Evolutionary conservation across 495 filamentous ascomycete species (phyloP).

Genomic region (Penicillium dipodomyicola): DNA sequence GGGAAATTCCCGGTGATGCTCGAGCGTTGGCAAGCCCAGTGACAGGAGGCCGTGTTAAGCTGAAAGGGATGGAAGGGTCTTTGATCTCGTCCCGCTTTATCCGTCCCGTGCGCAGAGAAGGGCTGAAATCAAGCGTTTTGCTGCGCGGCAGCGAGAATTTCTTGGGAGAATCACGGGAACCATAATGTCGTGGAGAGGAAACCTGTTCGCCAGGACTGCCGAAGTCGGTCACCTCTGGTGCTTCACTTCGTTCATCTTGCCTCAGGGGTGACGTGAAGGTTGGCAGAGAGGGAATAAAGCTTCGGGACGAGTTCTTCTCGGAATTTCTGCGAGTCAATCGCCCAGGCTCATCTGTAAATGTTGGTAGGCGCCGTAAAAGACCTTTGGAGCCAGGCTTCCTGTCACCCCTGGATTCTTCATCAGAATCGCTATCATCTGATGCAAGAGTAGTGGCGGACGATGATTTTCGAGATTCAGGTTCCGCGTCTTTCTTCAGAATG

Average conservation of each 20-base stretch:
- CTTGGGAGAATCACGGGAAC: slow-evolving; percentile 13
- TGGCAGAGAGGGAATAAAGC: slow-evolving; percentile 44
- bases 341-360: slow-evolving; percentile 35
- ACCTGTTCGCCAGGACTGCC: slow-evolving; percentile 17
- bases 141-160: slow-evolving; percentile 17
- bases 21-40: slow-evolving; percentile 48
- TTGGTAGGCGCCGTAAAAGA: slow-evolving; percentile 35
- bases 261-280: slow-evolving; percentile 48
- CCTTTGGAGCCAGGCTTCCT: slow-evolving; percentile 29
- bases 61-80: slow-evolving; percentile 34
- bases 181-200: slow-evolving; percentile 10
- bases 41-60: slow-evolving; percentile 40
- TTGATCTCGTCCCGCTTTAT: slow-evolving; percentile 29
- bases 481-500: slow-evolving; percentile 50
- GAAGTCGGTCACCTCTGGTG: slow-evolving; percentile 19
- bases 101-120: slow-evolving; percentile 29
- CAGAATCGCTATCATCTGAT: slow-evolving; percentile 46
- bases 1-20: slow-evolving; percentile 32
- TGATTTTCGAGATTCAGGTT: slow-evolving; percentile 34
- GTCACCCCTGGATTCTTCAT: slow-evolving; percentile 38
- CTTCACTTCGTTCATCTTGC: slow-evolving; percentile 33
- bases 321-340: slow-evolving; percentile 32
- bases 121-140: slow-evolving; percentile 29
- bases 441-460: slow-evolving; percentile 40
- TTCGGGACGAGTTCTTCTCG: slow-evolving; percentile 34